Conservation (phyloP, 805 yeast genomes). For the Metschnikowia picachoensis region DNA sequence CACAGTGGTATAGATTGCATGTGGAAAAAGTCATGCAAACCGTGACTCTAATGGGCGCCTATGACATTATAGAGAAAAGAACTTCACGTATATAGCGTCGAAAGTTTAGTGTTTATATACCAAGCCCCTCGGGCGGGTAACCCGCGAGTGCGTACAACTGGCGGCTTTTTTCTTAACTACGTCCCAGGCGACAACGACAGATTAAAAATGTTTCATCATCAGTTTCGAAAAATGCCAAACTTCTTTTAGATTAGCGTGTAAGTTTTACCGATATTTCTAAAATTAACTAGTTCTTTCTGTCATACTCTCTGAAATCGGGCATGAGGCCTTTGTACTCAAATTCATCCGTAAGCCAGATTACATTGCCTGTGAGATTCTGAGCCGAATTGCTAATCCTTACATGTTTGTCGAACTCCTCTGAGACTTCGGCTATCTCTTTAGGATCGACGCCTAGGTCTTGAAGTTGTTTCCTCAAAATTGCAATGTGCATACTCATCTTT, state of each 20-base stretch:
- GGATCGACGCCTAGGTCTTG: slow-evolving; percentile 57
- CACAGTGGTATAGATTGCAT: slow-evolving; percentile 43
- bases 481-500: slow-evolving; percentile 66
- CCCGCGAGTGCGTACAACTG: background rate
- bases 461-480: slow-evolving; percentile 59
- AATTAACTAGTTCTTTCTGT: slow-evolving; percentile 25
- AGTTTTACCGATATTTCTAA: background rate
- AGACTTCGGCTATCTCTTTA: slow-evolving; percentile 48
- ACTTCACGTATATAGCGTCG: background rate
- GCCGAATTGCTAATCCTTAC: slow-evolving; percentile 57
- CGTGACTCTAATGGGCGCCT: slow-evolving; percentile 89
- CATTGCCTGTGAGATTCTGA: slow-evolving; percentile 52
- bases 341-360: slow-evolving; percentile 58
- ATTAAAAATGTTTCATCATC: too few species aligned
- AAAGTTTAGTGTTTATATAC: slow-evolving; percentile 9
- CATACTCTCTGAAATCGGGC: slow-evolving; percentile 63
- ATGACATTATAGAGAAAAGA: slow-evolving; percentile 39
- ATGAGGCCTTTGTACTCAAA: slow-evolving; percentile 45
- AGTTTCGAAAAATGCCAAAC: too few species aligned
- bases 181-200: too few species aligned
- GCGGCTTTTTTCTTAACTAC: background rate
- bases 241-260: background rate
- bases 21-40: slow-evolving; percentile 47
- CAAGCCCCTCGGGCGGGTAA: slow-evolving; percentile 21
- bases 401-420: slow-evolving; percentile 51